Base-by-base conservation (phyloP, 768 basidiomycete genomes). In the Suillus clintonianus region DNA sequence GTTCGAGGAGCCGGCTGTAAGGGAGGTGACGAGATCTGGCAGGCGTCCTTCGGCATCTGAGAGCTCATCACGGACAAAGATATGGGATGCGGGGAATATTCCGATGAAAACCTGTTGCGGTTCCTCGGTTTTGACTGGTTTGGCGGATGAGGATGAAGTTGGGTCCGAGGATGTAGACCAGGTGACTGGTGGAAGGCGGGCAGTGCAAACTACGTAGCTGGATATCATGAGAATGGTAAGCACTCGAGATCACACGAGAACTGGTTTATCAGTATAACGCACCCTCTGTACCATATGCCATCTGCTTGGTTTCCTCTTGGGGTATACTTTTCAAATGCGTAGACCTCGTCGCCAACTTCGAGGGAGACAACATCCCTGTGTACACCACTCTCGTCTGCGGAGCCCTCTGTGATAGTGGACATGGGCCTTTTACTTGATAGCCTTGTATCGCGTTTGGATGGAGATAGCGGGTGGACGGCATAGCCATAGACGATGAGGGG, bases 271-370 rank as follows among this genome's bases (percentile, higher is more conserved):
- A 63, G 19, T 42, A 67, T 67, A 64, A 86, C 92, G 76, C 75
- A 97, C 92, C 97, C 97, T 80, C 97, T 83, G 77, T 94, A 98
- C 97, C 97, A 99, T 17, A 88, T 76, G 22, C 89, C 89, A 61
- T 92, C 91, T 14, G 85, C 86, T 60, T 92, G 91, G 71, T 89
- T 91, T 62, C 80, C 83, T 58, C 81, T 81, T 13, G 90, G 89
- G 0, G 83, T 88, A 75, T 95, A 96, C 72, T 89, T 89, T 79
- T 99, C 97, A 71, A 98, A 98, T 19, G 95, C 95, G 77, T 98
- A 98, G 39, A 99, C 89, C 73, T 98, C 96, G 76, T 97, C 96
- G 54, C 97, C 97, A 34, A 98, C 91, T 69, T 97, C 95, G 62
- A 99, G 84, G 7, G 89, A 84, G 39, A 94, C 93, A 27, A 93